Evolutionary conservation across 2,329 filamentous ascomycete species (phyloP), one percentile per base, ranked within the genome.

Genomic region (Fusarium subglutinans): DNA sequence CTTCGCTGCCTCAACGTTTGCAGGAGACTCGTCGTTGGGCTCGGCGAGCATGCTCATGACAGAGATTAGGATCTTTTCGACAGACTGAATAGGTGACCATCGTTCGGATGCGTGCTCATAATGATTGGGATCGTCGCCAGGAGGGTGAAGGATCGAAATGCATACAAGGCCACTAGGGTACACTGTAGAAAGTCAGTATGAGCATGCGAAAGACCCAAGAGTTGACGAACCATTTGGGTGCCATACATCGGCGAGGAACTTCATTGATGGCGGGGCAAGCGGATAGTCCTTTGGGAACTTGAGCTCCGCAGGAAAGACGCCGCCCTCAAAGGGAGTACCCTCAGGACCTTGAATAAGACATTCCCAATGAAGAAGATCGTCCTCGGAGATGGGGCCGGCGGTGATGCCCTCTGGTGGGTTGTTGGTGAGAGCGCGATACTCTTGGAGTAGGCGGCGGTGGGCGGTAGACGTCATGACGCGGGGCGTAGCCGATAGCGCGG

Each of bases 11-110:
- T 98, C 96, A 47, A 98, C 93, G 80, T 98, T 98, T 66, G 96
- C 96, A 0, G 96, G 96, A 74, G 93, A 96, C 88, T 98, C 96
- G 81, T 98, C 96, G 83, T 98, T 98, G 69, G 96, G 92, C 84
- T 98, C 95, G 2, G 95, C 95, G 51, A 98, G 90, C 95, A 98
- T 98, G 84, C 94, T 98, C 93, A 98, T 98, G 69, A 98, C 96
- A 54, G 92, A 95, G 66, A 98, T 95, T 76, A 98, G 87, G 77
- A 98, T 98, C 87, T 98, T 98, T 85, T 98, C 96, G 76, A 98
- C 96, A 68, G 93, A 96, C 86, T 98, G 96, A 72, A 98, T 98
- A 18, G 96, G 96, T 35, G 93, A 96, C 96, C 96, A 98, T 73
- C 96, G 92, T 86, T 98, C 96, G 3, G 93, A 95, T 13, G 96